Conservation (phyloP, 139 green algal genomes). For the Tetraselmis striata region DNA sequence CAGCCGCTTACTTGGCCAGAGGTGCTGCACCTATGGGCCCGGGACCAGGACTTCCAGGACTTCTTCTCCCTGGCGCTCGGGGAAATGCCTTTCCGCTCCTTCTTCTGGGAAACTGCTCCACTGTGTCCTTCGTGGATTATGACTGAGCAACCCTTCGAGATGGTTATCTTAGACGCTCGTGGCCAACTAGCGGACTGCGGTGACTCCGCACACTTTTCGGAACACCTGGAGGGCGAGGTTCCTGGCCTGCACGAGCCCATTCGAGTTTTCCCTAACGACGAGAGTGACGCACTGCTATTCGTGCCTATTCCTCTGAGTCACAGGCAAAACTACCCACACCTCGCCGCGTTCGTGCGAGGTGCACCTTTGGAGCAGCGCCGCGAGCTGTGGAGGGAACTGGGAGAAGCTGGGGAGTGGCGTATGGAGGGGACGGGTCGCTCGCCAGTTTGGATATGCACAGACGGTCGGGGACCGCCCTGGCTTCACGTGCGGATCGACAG, state of each 20-base stretch:
- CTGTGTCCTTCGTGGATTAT: not conserved
- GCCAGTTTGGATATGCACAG: not conserved
- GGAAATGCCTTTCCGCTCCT: not conserved
- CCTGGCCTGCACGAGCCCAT: not conserved
- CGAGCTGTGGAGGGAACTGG: not conserved
- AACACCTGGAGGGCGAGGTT: not conserved
- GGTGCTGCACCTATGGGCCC: not conserved
- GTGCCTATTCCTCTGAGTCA: not conserved
- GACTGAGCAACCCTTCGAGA: not conserved
- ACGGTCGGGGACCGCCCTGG: not conserved
- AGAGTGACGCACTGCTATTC: not conserved
- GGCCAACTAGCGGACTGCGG: not conserved
- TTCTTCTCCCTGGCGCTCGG: not conserved
- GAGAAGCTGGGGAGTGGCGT: not conserved
- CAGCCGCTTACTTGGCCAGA: not conserved
- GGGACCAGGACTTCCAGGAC: not conserved
- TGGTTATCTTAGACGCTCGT: not conserved
- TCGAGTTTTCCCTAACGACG: not conserved
- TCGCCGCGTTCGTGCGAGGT: not conserved
- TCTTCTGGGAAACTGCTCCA: not conserved
- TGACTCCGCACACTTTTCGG: not conserved
- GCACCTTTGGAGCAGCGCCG: not conserved
- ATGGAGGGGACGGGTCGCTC: not conserved
- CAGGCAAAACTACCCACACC: not conserved
- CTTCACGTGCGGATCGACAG: not conserved